A percentile compares a stretch with the other conserved stretches of the same genome.
Evolutionary conservation across 1,284 basidiomycete species (phyloP).

Genomic region (Fomitopsis betulina): DNA sequence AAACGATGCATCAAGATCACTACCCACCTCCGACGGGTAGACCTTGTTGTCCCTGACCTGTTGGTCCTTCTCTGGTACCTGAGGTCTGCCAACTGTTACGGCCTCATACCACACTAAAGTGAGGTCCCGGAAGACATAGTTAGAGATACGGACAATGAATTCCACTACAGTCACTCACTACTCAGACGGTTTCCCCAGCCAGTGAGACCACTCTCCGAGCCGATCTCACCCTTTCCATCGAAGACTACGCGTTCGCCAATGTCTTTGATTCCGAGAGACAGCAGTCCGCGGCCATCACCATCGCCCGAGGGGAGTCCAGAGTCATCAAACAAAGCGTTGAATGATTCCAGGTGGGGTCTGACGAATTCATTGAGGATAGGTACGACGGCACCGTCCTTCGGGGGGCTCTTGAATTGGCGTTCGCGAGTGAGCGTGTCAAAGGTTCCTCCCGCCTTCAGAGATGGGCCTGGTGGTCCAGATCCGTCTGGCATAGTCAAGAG

Average conservation of each 20-base stretch:
- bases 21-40: conserved; percentile 83
- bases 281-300: conserved; percentile 74
- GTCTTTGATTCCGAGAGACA: conserved; percentile 80
- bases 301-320: conserved; percentile 69
- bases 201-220: conserved; percentile 46
- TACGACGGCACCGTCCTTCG: conserved; percentile 65
- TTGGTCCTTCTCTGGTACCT: conserved; percentile 84
- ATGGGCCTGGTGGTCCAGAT: conserved; percentile 12
- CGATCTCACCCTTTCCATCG: conserved; percentile 64
- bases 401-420: conserved; percentile 76
- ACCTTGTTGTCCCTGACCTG: conserved; percentile 73
- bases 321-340: conserved; percentile 94
- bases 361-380: conserved; percentile 92
- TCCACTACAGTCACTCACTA: conserved; percentile 49
- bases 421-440: conserved; percentile 90
- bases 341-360: conserved; percentile 91
- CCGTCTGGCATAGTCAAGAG: conserved; percentile 35
- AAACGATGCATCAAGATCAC: background rate
- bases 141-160: background rate
- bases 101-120: conserved; percentile 84
- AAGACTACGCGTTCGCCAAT: conserved; percentile 91
- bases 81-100: conserved; percentile 81
- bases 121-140: too few relatives aligned
- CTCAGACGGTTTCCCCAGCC: conserved; percentile 80
- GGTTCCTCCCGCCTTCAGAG: conserved; percentile 32